phyloP scores from a whole-genome alignment of 2,329 filamentous ascomycete species.

The Fonsecaea pugnacius region DNA sequence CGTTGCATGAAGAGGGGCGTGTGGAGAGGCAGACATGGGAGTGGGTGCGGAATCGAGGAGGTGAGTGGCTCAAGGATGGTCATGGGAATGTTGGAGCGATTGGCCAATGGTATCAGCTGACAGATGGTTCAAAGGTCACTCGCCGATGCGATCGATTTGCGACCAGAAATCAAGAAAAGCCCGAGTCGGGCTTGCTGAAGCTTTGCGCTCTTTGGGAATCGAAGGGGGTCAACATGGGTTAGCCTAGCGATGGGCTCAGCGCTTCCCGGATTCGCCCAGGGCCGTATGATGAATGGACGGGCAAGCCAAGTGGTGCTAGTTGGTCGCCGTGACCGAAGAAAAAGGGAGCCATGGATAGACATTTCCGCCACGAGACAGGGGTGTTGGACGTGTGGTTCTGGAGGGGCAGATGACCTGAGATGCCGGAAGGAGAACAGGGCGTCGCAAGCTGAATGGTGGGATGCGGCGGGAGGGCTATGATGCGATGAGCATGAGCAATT shows the following conservation, averaged over 20 bases:
- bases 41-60: constrained; percentile 12
- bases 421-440: constrained; percentile 10
- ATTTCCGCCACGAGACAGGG: constrained; percentile 30
- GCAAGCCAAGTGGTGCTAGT: not conserved
- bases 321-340: constrained; percentile 7
- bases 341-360: constrained; percentile 22
- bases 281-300: constrained; percentile 13
- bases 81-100: constrained; percentile 17
- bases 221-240: not conserved
- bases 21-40: not conserved
- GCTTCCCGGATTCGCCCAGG: not conserved
- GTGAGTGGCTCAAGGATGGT: constrained; percentile 15
- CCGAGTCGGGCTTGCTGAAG: not conserved
- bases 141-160: constrained; percentile 9
- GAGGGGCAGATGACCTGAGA: constrained; percentile 20
- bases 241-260: constrained; percentile 14
- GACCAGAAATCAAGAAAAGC: constrained; percentile 14
- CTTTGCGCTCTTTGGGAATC: constrained; percentile 19
- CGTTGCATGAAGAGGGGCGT: not conserved
- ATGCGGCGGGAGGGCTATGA: not conserved
- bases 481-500: constrained; percentile 7
- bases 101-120: constrained; percentile 32
- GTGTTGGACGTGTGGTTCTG: not conserved
- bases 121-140: constrained; percentile 14
- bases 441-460: constrained; percentile 22